Evolutionary conservation across 2,329 filamentous ascomycete species (phyloP).

Genomic region (Didymella sp.): DNA sequence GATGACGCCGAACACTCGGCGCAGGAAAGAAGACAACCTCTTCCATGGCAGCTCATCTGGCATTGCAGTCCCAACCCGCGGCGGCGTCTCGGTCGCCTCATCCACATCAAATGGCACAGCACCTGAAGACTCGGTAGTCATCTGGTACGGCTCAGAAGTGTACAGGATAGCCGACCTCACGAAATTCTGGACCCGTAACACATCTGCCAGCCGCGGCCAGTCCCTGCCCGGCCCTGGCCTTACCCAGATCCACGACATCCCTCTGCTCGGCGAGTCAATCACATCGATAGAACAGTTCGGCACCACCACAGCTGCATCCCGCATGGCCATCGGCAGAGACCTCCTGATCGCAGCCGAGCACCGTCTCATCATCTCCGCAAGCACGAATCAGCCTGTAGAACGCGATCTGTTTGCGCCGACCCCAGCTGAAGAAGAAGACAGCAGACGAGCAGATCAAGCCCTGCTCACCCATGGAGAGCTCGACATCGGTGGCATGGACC

Average conservation of each 20-base stretch:
- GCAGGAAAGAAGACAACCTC: slow-evolving; percentile 53
- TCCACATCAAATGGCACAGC: slow-evolving; percentile 40
- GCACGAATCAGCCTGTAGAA: slow-evolving; percentile 40
- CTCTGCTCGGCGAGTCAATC: slow-evolving; percentile 53
- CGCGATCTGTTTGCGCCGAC: slow-evolving; percentile 40
- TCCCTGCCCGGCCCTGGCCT: slow-evolving; percentile 53
- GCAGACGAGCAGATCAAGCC: slow-evolving; percentile 49
- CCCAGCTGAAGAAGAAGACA: slow-evolving; percentile 39
- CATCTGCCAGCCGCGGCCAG: slow-evolving; percentile 39
- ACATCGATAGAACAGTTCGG: slow-evolving; percentile 54
- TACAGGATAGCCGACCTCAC: slow-evolving; percentile 55
- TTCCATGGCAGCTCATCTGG: slow-evolving; percentile 52
- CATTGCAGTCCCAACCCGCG: slow-evolving; percentile 43
- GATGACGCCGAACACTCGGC: slow-evolving; percentile 60
- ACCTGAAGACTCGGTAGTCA: slow-evolving; percentile 54
- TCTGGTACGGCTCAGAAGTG: slow-evolving; percentile 56
- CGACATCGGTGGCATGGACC: slow-evolving; percentile 57
- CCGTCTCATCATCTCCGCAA: slow-evolving; percentile 53
- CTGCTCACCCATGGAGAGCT: slow-evolving; percentile 55
- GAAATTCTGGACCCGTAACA: slow-evolving; percentile 55
- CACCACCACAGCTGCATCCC: slow-evolving; percentile 48
- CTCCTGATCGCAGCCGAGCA: slow-evolving; percentile 54
- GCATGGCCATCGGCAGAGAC: slow-evolving; percentile 55
- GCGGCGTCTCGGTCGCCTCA: slow-evolving; percentile 53
- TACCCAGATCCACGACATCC: slow-evolving; percentile 51